Evolutionary conservation across 176 grass and related monocot species (phyloP).

Genomic region (Cenchrus purpureus): DNA sequence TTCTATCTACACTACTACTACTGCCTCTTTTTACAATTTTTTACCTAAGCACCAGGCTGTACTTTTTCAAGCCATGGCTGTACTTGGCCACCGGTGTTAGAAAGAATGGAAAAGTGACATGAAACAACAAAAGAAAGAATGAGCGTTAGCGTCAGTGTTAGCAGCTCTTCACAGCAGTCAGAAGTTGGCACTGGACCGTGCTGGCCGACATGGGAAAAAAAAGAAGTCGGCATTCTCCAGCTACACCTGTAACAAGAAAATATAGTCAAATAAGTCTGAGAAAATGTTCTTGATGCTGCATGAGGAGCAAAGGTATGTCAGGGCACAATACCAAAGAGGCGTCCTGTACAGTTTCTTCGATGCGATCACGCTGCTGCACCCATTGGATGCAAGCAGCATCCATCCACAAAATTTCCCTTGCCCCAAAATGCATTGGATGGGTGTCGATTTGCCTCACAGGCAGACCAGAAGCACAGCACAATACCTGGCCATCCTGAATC

Average conservation of each 20-base stretch:
- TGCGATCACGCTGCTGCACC: constrained; percentile 2
- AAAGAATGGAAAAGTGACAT: constrained; percentile 47
- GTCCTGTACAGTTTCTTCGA: constrained; percentile 30
- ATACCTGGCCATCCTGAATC: constrained; percentile 35
- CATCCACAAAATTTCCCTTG: constrained; percentile 28
- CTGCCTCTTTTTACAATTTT: constrained; percentile 48
- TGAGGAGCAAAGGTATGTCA: background rate
- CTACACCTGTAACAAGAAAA: constrained; percentile 40
- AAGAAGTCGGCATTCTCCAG: constrained; percentile 5
- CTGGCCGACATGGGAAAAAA: constrained; percentile 46
- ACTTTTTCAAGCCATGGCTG: constrained; percentile 31
- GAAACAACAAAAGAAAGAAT: constrained; percentile 53
- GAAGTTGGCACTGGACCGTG: constrained; percentile 35
- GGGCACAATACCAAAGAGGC: constrained; percentile 30
- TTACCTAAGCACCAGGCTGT: constrained; percentile 19
- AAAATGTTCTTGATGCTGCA: background rate
- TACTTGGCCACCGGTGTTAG: constrained; percentile 49
- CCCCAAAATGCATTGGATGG: background rate
- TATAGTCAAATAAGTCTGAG: constrained; percentile 4
- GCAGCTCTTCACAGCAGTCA: constrained; percentile 56
- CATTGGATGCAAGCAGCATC: background rate
- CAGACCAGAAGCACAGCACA: constrained; percentile 31
- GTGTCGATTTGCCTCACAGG: constrained; percentile 22
- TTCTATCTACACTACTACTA: background rate
- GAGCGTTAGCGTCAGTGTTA: constrained; percentile 46